phyloP scores from a whole-genome alignment of 176 grass and related monocot genomes.

The Zea luxurians region DNA sequence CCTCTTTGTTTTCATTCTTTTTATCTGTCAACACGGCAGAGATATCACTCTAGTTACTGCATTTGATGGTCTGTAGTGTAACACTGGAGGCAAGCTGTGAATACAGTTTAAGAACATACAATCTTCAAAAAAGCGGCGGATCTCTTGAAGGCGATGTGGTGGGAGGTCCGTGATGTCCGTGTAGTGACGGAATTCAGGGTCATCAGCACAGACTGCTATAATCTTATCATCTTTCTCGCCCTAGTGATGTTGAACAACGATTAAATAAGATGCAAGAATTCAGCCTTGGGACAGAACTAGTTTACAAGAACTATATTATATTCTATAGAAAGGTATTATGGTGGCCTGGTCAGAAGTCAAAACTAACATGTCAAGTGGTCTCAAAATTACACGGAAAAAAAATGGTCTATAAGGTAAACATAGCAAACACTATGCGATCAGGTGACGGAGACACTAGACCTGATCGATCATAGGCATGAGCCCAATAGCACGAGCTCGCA shows the following conservation, averaged over 20 bases:
- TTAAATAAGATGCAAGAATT: conserved; percentile 35
- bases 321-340: not conserved
- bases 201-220: conserved; percentile 99
- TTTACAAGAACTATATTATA: not conserved
- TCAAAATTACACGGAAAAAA: conserved; percentile 10
- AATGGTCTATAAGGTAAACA: conserved; percentile 15
- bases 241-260: conserved; percentile 39
- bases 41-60: conserved; percentile 3
- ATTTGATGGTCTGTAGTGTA: conserved; percentile 16
- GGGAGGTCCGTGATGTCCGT: conserved; percentile 91
- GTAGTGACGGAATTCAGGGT: conserved; percentile 90
- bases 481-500: conserved; percentile 95
- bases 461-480: conserved; percentile 99
- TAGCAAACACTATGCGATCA: conserved; percentile 1
- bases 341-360: not conserved
- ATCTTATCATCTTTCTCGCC: conserved; percentile 99
- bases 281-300: conserved; percentile 3
- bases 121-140: conserved; percentile 97
- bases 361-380: conserved; percentile 5
- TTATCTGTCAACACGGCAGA: conserved; percentile 54
- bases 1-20: conserved; percentile 99
- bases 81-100: conserved; percentile 25
- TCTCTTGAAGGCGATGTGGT: conserved; percentile 87
- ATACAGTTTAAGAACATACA: conserved; percentile 52
- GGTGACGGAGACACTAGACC: conserved; percentile 45